Evolutionary conservation across 345 rosid genomes (phyloP), one percentile per base, ranked within the genome.

Genomic region (Populus alba): DNA sequence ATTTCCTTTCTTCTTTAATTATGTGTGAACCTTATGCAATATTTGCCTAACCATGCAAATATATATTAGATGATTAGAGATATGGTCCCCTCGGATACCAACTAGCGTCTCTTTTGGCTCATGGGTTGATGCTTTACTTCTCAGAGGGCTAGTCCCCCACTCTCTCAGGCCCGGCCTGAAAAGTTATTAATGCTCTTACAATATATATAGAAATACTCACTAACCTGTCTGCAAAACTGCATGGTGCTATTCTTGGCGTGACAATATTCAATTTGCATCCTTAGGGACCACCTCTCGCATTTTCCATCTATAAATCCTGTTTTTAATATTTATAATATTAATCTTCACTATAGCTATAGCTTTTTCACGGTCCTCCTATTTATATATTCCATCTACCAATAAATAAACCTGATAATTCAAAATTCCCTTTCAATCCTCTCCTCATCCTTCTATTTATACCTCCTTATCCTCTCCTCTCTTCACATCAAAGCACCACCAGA

Each of bases 101-200:
- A 25, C 23, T 67, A 74, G 79, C 27, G 51, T 72, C 62, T 66
- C 71, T 69, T 83, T 81, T 49, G 71, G 77, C 73, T 81, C 75
- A 73, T 73, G 70, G 68, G 77, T 65, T 35, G 81, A 83, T 75
- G 51, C 83, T 78, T 81, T 77, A 59, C 72, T 73, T 66, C 70
- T 77, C 72, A 74, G 83, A 68, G 33, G 72, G 57, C 45, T 63
- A 74, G 61, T 78, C 81, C 88, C 88, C 89, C 71, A 77, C 85
- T 16, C 59, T 35, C 76, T 27, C 61, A 66, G 55, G 74, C 78
- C 80, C 85, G 81, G 73, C 84, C 85, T 83, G 75, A 81, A 78
- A 86, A 77, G 81, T 75, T 78, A 78, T 83, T 76, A 86, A 85
- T 86, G 86, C 77, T 75, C 87, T 79, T 83, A 71, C 83, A 83